Conservation (phyloP, 73 alveolate species). For the Paramecium octaurelia region DNA sequence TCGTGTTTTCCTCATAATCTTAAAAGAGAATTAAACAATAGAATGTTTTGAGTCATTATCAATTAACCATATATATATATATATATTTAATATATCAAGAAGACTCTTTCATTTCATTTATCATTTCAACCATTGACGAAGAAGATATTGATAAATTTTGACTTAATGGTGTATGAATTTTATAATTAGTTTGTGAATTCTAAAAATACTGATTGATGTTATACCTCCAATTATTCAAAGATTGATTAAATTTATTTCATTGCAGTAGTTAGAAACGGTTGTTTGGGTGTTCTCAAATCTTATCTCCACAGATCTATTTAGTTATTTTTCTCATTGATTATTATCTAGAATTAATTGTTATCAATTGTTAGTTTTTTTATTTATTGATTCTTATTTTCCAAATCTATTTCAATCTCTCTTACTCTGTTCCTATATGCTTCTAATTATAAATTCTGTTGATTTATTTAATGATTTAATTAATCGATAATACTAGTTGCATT, state of each 20-base stretch:
- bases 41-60: slow-evolving; percentile 23
- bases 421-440: not conserved
- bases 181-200: not conserved
- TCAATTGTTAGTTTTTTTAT: not conserved
- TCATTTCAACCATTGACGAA: not conserved
- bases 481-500: not conserved
- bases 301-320: not conserved
- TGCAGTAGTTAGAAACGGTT: not conserved
- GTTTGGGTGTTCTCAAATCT: not conserved
- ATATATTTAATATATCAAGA: not conserved
- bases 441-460: not conserved
- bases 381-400: not conserved
- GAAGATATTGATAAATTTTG: not conserved
- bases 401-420: not conserved
- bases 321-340: not conserved
- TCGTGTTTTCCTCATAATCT: slow-evolving; percentile 45
- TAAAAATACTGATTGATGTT: not conserved
- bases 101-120: not conserved
- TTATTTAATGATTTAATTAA: not conserved
- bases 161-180: not conserved
- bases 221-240: not conserved
- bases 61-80: not conserved
- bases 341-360: not conserved
- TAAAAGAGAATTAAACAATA: slow-evolving; percentile 24
- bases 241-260: not conserved